Evolutionary conservation across 1,284 basidiomycete genomes (phyloP).

Genomic region (Tranzscheliella williamsii): DNA sequence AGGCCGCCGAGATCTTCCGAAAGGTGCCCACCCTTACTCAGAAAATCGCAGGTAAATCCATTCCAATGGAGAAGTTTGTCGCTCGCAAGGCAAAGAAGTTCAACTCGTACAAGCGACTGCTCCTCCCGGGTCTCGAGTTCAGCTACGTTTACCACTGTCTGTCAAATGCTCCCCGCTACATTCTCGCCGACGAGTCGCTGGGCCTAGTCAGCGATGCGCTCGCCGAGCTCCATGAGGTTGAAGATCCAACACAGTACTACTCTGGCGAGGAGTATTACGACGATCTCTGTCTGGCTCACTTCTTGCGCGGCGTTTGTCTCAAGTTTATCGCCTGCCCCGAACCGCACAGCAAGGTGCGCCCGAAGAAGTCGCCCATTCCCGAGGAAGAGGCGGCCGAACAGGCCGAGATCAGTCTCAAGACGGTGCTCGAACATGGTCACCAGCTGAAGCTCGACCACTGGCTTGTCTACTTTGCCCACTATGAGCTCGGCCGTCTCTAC

Average conservation of each 20-base stretch:
- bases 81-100: constrained; percentile 58
- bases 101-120: constrained; percentile 39
- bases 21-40: constrained; percentile 52
- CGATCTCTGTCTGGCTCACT: constrained; percentile 57
- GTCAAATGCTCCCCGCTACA: constrained; percentile 50
- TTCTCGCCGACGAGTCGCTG: constrained; percentile 42
- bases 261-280: constrained; percentile 49
- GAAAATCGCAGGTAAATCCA: constrained; percentile 59
- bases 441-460: constrained; percentile 54
- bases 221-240: constrained; percentile 35
- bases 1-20: constrained; percentile 44
- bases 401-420: constrained; percentile 47
- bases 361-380: constrained; percentile 42
- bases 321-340: constrained; percentile 59
- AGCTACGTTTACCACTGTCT: constrained; percentile 59
- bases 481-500: constrained; percentile 57
- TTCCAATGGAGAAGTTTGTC: constrained; percentile 60
- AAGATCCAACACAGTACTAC: constrained; percentile 32
- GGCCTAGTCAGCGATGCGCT: constrained; percentile 48
- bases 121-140: constrained; percentile 57
- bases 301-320: constrained; percentile 55
- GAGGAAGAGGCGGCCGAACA: constrained; percentile 46
- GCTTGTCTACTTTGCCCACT: constrained; percentile 59
- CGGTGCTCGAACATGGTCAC: constrained; percentile 44
- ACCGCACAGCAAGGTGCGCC: constrained; percentile 44